Conservation (phyloP, 257 asterid species). For the Mentha longifolia region DNA sequence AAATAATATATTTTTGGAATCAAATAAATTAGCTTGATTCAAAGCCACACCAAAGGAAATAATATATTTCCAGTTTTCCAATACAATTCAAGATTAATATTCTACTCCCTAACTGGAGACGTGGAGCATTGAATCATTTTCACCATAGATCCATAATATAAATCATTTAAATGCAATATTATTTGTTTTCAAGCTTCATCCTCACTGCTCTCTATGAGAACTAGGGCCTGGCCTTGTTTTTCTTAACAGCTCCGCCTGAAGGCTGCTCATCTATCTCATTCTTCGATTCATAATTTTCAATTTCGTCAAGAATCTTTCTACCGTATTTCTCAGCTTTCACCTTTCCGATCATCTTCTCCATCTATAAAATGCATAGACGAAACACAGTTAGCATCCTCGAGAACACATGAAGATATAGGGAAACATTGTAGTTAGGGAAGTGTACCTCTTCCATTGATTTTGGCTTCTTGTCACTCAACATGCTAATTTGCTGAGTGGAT, state of each 20-base stretch:
- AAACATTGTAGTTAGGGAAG: neutral
- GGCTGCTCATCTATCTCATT: slow-evolving; percentile 37
- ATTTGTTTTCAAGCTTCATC: slow-evolving; percentile 58
- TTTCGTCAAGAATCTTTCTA: slow-evolving; percentile 61
- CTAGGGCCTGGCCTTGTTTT: slow-evolving; percentile 48
- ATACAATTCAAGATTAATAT: neutral
- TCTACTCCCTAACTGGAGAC: neutral
- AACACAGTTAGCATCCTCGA: neutral
- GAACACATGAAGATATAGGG: neutral
- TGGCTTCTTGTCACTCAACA: slow-evolving; percentile 61
- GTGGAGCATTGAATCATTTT: neutral
- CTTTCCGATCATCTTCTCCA: slow-evolving; percentile 90
- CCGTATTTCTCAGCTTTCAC: slow-evolving; percentile 84
- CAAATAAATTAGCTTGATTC: neutral
- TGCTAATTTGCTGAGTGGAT: slow-evolving; percentile 81
- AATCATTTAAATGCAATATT: neutral
- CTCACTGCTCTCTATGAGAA: slow-evolving; percentile 76
- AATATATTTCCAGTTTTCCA: neutral
- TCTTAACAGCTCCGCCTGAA: slow-evolving; percentile 48
- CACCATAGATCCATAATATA: neutral
- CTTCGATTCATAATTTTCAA: slow-evolving; percentile 44
- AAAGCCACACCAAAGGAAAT: neutral
- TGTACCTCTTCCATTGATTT: slow-evolving; percentile 71
- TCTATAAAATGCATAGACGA: slow-evolving; percentile 46
- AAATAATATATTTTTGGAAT: neutral